phyloP scores from a whole-genome alignment of 228 moss, liverwort and hornwort genomes.

The Sphagnum magellanicum region DNA sequence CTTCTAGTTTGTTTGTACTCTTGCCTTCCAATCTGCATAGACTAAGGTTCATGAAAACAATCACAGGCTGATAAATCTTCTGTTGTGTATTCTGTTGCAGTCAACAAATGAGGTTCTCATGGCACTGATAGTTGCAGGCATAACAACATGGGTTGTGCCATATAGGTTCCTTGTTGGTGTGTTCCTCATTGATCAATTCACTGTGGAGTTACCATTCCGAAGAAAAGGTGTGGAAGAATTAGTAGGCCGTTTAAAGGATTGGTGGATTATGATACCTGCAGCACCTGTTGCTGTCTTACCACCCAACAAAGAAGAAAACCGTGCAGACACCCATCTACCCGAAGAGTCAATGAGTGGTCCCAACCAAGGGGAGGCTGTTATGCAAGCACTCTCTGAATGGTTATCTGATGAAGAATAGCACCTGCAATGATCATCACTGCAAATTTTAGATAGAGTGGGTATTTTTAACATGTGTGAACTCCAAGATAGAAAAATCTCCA shows the following conservation, averaged over 20 bases:
- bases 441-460: no score
- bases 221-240: conserved; percentile 60
- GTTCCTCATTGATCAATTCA: conserved; percentile 80
- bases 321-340: conserved; percentile 24
- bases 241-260: conserved; percentile 39
- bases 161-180: conserved; percentile 60
- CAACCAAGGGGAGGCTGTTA: conserved; percentile 63
- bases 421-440: not conserved
- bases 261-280: conserved; percentile 89
- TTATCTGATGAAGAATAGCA: conserved; percentile 52
- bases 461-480: no score
- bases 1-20: not conserved
- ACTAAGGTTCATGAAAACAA: no score
- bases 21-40: no score
- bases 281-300: conserved; percentile 78
- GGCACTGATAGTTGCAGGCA: conserved; percentile 51
- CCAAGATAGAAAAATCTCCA: no score
- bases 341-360: conserved; percentile 32
- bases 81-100: conserved; percentile 33
- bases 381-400: conserved; percentile 94
- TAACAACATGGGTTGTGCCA: conserved; percentile 61
- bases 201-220: conserved; percentile 54
- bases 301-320: conserved; percentile 37
- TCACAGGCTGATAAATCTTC: no score
- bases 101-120: conserved; percentile 76